Base-by-base conservation (phyloP, 2,329 filamentous ascomycete species). In the Sclerotinia spermophila region DNA sequence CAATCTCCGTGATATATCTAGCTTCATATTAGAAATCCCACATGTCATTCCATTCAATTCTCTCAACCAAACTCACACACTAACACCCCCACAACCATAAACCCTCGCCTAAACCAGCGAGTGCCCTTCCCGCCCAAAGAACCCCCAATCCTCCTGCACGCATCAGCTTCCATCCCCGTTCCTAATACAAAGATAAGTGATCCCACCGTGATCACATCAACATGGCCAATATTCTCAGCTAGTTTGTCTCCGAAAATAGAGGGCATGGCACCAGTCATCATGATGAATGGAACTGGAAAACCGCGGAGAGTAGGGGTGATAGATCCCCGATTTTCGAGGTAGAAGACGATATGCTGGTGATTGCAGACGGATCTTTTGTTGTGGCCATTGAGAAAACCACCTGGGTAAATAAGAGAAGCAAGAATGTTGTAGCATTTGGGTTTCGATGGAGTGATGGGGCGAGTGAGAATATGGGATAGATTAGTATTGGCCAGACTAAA, bases 271-370 rank as follows among this genome's bases (percentile, higher is more conserved):
- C 85, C 86, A 0, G 86, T 84, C 44, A 89, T 81, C 72, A 89
- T 79, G 68, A 89, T 85, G 3, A 83, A 81, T 0, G 87, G 88
- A 3, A 90, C 86, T 1, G 85, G 84, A n/a, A 89, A 80, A 0
- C 87, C 87, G 64, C 84, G 83, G 8, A 87, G 76, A 87, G 76
- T 0, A 81, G 82, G 0, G 86, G 80, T 0, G 84, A 84, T 44
- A 86, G 79, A 17, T 76, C 74, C 1, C 85, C 85, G 60, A 88
- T 83, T 30, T 78, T 76, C 11, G 76, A 69, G 24, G 77, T 76
- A 75, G 83, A 86, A 38, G 76, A 75, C 0, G 79, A 75, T 84
- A 86, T 86, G 1, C 80, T 80, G 1, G 84, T 85, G 0, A 85
- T 80, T 15, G 84, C 82, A 0, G 48, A 86, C 83, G 30, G 80